Percentiles rank a stretch among this genome's conserved stretches.
Evolutionary conservation across 345 rosid genomes (phyloP).

Genomic region (Murraya koenigii): DNA sequence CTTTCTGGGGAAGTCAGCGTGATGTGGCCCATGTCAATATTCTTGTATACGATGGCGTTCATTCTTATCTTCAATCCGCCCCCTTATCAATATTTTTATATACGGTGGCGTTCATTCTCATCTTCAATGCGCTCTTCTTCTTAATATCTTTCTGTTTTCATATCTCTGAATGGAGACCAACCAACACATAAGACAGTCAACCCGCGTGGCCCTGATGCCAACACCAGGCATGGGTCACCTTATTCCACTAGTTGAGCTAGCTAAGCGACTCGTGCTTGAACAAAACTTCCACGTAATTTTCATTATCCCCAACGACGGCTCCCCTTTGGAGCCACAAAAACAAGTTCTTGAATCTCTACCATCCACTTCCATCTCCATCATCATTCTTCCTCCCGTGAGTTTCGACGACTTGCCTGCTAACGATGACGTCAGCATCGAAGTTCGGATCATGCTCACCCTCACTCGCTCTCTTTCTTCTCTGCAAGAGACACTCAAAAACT

Average conservation of each 20-base stretch:
- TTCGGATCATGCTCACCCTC: slow-evolving; percentile 6
- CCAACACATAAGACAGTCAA: neutral
- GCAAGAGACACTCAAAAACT: slow-evolving; percentile 2
- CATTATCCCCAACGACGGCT: slow-evolving; percentile 23
- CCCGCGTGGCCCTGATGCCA: slow-evolving; percentile 21
- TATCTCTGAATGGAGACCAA: too few relatives aligned
- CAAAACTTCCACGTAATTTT: slow-evolving; percentile 27
- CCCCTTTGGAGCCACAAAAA: slow-evolving; percentile 21
- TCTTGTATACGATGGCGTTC: too few relatives aligned
- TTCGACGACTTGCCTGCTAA: slow-evolving; percentile 23
- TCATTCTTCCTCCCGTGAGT: slow-evolving; percentile 31
- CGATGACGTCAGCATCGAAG: slow-evolving; percentile 10
- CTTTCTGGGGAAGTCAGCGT: too few relatives aligned
- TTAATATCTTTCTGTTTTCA: too few relatives aligned
- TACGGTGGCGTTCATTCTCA: too few relatives aligned
- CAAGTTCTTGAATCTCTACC: slow-evolving; percentile 14
- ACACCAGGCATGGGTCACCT: slow-evolving; percentile 38
- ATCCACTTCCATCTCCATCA: slow-evolving; percentile 16
- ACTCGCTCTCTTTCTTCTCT: slow-evolving; percentile 18
- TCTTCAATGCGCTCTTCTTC: too few relatives aligned
- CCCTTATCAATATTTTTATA: too few relatives aligned
- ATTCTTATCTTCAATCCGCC: too few relatives aligned
- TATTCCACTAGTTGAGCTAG: slow-evolving; percentile 32
- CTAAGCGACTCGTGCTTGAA: slow-evolving; percentile 24
- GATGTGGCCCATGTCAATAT: too few relatives aligned